These are phyloP conservation scores for Diaporthe australafricana DNA, from an alignment of 2,329 filamentous ascomycete species.

Conservation along the genomic window DNA sequence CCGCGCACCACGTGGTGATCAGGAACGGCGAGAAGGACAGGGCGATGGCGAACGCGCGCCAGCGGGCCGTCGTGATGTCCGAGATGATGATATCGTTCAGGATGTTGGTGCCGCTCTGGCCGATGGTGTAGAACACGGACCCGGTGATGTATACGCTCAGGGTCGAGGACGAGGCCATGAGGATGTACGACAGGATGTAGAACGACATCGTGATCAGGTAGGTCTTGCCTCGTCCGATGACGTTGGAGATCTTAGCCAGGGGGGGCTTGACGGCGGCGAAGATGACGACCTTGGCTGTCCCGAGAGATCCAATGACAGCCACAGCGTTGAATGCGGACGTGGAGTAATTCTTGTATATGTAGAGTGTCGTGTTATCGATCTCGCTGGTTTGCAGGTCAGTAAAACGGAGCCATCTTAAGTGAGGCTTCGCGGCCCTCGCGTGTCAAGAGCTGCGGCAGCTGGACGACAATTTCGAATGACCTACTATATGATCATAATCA, in stretches of 20 bases:
- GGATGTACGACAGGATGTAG: slow-evolving; percentile 67
- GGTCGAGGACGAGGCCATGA: slow-evolving; percentile 65
- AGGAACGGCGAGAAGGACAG: slow-evolving; percentile 64
- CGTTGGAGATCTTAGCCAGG: slow-evolving; percentile 71
- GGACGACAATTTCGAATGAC: too few relatives aligned
- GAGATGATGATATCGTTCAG: slow-evolving; percentile 73
- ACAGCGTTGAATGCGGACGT: slow-evolving; percentile 47
- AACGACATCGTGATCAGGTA: slow-evolving; percentile 66
- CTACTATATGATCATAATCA: slow-evolving; percentile 45
- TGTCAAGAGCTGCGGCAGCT: too few relatives aligned
- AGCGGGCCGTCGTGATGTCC: slow-evolving; percentile 67
- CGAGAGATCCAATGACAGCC: slow-evolving; percentile 45
- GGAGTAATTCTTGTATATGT: slow-evolving; percentile 48
- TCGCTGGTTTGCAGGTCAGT: slow-evolving; percentile 37
- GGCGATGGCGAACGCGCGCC: slow-evolving; percentile 61
- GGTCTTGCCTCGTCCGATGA: slow-evolving; percentile 71
- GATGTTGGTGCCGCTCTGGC: slow-evolving; percentile 69
- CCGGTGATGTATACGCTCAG: slow-evolving; percentile 64
- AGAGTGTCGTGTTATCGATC: slow-evolving; percentile 46
- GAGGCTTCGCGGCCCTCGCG: neutral
- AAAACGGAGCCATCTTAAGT: too few relatives aligned
- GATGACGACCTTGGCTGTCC: slow-evolving; percentile 50
- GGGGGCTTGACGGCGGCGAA: slow-evolving; percentile 69
- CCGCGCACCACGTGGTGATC: slow-evolving; percentile 67
- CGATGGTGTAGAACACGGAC: slow-evolving; percentile 69